Evolutionary conservation across 768 basidiomycete species (phyloP), one percentile per base, ranked within the genome.

Genomic region (Agrocybe praecox): DNA sequence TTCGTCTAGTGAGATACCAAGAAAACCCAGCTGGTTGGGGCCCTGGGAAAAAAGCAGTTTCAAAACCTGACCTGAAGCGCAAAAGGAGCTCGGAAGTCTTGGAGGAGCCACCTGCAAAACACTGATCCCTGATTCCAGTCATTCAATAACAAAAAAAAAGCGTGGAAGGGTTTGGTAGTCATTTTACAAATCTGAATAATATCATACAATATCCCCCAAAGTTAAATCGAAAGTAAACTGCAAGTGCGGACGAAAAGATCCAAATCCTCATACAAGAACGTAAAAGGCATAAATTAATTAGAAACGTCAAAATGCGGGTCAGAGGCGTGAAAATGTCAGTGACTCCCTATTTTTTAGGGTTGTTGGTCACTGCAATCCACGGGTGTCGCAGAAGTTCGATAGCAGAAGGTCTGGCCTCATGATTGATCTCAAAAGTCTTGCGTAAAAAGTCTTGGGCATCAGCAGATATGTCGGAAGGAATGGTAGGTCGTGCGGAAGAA

Each of bases 21-120:
- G 83, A 85, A 59, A 98, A 97, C 67, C 97, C 96, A 5, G 80
- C 85, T n/a, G 80, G 97, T 69, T 99, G 97, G 97, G 96, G 96
- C 0, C 97, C 96, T 0, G 90, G 84, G 15, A 79, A 81, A 52
- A 88, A 80, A 65, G 89, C 90, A 4, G 21, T 60, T 22, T 24
- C 57, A 19, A 64, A 61, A 53, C 54, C 52, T 15, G 60, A 60
- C 17, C 22, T 61, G 44, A 68, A 69, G 54, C 60, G 63, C 29
- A 65, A 65, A 57, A 59, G 65, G 6, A 66, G 65, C 50, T 46
- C 60, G 15, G 65, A 66, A 15, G 57, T 36, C 11, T 24, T 60
- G 46, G 65, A 68, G 2, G 63, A 61, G 22, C 65, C 65, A 2
- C 57, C 60, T 24, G 53, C 67, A 8, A 67, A 65, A 56, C 64